Evolutionary conservation across 2,329 filamentous ascomycete genomes (phyloP), one percentile per base, ranked within the genome.

Genomic region (Claviceps maximensis): DNA sequence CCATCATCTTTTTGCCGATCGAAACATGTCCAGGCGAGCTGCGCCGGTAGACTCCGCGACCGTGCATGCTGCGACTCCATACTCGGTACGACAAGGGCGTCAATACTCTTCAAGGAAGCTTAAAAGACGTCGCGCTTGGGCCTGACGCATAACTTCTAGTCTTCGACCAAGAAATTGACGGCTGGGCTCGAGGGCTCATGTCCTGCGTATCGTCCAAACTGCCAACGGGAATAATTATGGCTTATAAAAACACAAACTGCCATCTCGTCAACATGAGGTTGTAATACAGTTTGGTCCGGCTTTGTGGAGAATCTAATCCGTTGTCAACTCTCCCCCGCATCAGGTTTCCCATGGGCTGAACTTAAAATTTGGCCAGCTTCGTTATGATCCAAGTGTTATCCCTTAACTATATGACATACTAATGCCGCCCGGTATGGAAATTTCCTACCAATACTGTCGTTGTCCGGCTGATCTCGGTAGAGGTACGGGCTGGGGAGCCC

Each of bases 41-140:
- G 48, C 47, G n/a, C 23, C 29, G 52, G 47, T 23, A 44, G 47
- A 53, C 47, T 40, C 47, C 40, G 52, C 40, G 31, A 41, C 45
- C 49, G 19, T 50, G 48, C 48, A 47, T 50, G 27, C 23, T n/a
- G 17, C 13, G 21, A 33, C 48, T 49, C 42, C 38, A 23, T 49
- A 33, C 44, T 29, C 3, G 17, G 17, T 9, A 13, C 2, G 15
- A 29, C 8, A 23, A 7, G 44, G 33, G 41, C 21, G 12, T 15
- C 12, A 42, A 15, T 36, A 27, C 38, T 21, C n/a, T 19, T 10
- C 15, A 17, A n/a, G 25, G 10, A 29, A 8, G 31, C 15, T 41
- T 41, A 33, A 49, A 49, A 49, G n/a, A 42, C 23, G 15, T 29
- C 3, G 13, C 33, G 23, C 23, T 25, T 23, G 42, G 27, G 17